phyloP scores from a whole-genome alignment of 768 basidiomycete genomes.

The Termitomyces sp. region DNA sequence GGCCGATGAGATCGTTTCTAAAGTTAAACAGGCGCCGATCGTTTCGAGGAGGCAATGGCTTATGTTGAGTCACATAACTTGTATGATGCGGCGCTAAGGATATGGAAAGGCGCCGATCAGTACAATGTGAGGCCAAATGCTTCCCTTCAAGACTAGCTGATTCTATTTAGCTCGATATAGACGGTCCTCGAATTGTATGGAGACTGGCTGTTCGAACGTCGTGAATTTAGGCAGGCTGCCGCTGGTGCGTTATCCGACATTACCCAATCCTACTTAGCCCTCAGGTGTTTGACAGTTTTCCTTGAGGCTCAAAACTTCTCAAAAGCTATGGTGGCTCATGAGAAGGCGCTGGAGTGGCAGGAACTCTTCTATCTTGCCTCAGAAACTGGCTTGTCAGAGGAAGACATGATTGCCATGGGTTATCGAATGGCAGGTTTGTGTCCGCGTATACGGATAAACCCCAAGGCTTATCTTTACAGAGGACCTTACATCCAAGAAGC shows the following conservation, averaged over 20 bases:
- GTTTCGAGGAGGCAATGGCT: conserved; percentile 73
- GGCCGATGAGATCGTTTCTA: not conserved
- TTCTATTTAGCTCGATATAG: conserved; percentile 30
- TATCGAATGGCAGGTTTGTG: conserved; percentile 75
- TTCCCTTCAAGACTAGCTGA: not conserved
- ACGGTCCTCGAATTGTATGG: conserved; percentile 71
- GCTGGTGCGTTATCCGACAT: conserved; percentile 42
- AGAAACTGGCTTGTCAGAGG: conserved; percentile 38
- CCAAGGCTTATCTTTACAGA: conserved; percentile 39
- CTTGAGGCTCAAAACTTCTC: conserved; percentile 51
- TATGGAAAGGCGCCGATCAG: conserved; percentile 66
- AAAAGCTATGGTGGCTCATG: conserved; percentile 85
- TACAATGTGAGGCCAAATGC: conserved; percentile 47
- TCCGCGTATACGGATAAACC: not conserved
- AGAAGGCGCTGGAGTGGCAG: conserved; percentile 85
- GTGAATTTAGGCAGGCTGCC: conserved; percentile 82
- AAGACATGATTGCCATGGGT: conserved; percentile 59
- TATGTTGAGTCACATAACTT: conserved; percentile 80
- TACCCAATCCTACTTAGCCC: not conserved
- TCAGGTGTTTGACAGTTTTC: conserved; percentile 49
- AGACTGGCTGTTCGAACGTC: conserved; percentile 79
- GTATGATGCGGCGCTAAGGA: conserved; percentile 63
- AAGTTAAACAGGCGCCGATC: conserved; percentile 43
- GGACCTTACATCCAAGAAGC: conserved; percentile 74
- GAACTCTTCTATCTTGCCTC: conserved; percentile 82